phyloP scores from a whole-genome alignment of 1,139 yeast genomes.

The Nakaseomyces bracarensis region DNA sequence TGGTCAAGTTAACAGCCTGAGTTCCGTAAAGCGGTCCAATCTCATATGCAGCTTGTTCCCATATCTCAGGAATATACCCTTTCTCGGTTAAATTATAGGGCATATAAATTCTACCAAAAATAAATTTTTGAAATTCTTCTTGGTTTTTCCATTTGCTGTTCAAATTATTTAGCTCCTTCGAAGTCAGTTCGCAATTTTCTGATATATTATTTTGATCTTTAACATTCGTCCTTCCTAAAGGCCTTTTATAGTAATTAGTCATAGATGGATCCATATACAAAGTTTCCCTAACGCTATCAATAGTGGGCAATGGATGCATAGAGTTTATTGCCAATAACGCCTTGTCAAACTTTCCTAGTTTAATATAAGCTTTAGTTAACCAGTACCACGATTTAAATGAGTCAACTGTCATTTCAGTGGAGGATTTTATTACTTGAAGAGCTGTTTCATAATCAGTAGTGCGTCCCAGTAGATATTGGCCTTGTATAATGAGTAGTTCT shows the following conservation, averaged over 20 bases:
- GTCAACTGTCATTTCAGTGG: constrained; percentile 75
- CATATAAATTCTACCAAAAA: constrained; percentile 56
- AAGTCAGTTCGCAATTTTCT: constrained; percentile 54
- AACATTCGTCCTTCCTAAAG: constrained; percentile 15
- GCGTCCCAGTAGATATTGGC: constrained; percentile 59
- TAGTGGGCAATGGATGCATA: constrained; percentile 50
- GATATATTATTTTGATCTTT: constrained; percentile 8
- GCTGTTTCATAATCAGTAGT: constrained; percentile 59
- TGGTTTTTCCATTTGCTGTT: constrained; percentile 22
- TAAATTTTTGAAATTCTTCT: constrained; percentile 18
- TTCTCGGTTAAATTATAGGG: constrained; percentile 59
- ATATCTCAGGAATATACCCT: constrained; percentile 47
- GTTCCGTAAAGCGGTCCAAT: constrained; percentile 49
- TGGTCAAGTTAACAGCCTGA: constrained; percentile 40
- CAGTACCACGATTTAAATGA: constrained; percentile 78
- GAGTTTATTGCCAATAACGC: constrained; percentile 81
- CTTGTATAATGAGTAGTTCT: constrained; percentile 47
- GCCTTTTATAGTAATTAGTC: constrained; percentile 24
- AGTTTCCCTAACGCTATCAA: constrained; percentile 20
- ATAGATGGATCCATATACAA: constrained; percentile 14
- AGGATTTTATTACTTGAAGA: constrained; percentile 57
- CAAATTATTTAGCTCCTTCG: constrained; percentile 48
- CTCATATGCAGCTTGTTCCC: constrained; percentile 37
- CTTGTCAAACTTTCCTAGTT: constrained; percentile 58
- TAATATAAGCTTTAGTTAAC: constrained; percentile 63